These are phyloP conservation scores for Plantago major DNA, from an alignment of 257 asterid genomes.

Conservation along the genomic window DNA sequence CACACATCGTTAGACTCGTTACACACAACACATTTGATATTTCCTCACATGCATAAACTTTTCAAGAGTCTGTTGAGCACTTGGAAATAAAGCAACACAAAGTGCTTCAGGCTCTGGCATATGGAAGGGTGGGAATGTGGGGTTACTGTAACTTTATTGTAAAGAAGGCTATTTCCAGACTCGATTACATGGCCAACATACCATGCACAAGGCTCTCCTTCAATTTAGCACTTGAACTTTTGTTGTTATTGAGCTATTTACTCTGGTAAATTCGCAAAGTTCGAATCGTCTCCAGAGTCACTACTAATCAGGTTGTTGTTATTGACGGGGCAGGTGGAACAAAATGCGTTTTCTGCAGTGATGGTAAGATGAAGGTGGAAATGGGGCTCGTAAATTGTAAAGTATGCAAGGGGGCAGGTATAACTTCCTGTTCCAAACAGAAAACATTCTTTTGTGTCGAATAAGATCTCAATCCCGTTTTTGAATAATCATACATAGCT, in stretches of 20 bases:
- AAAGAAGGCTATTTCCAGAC: background rate
- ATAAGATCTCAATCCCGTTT: background rate
- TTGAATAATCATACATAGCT: background rate
- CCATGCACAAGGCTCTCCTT: background rate
- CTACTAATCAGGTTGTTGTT: background rate
- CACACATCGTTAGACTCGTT: too few relatives aligned
- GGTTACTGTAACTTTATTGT: too few relatives aligned
- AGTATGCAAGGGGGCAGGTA: constrained; percentile 98
- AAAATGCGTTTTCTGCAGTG: constrained; percentile 82
- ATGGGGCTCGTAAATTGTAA: constrained; percentile 72
- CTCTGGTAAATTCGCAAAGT: background rate
- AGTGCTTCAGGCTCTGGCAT: too few relatives aligned
- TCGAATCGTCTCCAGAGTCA: background rate
- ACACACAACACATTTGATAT: too few relatives aligned
- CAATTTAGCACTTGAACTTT: background rate
- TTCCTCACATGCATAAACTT: too few relatives aligned
- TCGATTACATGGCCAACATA: background rate
- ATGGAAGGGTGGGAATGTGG: too few relatives aligned
- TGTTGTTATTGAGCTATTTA: background rate
- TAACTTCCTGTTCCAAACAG: background rate
- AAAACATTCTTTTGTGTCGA: background rate
- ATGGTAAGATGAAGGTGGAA: constrained; percentile 88
- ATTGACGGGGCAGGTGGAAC: constrained; percentile 68
- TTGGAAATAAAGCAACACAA: too few relatives aligned
- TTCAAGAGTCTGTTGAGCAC: too few relatives aligned